Base-by-base conservation (phyloP, 2,329 filamentous ascomycete genomes). In the Cytospora schulzeri region DNA sequence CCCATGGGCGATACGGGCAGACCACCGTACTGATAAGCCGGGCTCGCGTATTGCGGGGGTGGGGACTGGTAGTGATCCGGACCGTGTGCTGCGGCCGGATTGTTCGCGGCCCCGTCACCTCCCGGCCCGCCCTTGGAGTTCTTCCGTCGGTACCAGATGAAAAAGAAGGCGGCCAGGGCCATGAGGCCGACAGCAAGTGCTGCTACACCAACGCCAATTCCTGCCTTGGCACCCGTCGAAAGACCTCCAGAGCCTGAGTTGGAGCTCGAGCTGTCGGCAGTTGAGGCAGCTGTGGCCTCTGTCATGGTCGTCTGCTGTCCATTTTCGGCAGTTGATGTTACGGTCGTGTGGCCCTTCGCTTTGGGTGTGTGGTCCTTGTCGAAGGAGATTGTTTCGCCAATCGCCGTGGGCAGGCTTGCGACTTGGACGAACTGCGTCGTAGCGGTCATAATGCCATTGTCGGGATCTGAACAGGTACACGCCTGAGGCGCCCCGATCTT, bases 221-320 rank as follows among this genome's bases (percentile, higher is more conserved):
- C 59, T 26, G 59, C 59, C 52, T 62, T 62, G 28, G 59, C 24
- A 26, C 59, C 52, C 22, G 19, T 56, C 28, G 59, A 62, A 38
- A 62, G 29, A 4, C 22, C 22, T 1, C 38, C 6, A 28, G 1
- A 33, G 31, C 38, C 12, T 22, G 22, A 22, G 45, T 1, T 61
- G 28, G 1, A 50, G 41, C 38, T 17, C 11, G 9, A 9, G n/a
- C 1, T 61, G 9, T 22, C 5, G 3, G 52, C 38, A 15, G 59
- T 35, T 2, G 52, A 14, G 9, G 28, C 4, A 4, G 59, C 24
- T 12, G 38, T 55, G n/a, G 26, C 19, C 12, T 6, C 8, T 28
- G 52, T 56, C 52, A 55, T 35, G 15, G 38, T 50, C 15, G 52
- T 56, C 15, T 26, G 15, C 38, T 50, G 59, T 9, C 59, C 59